A percentile compares a stretch with the other conserved stretches of the same genome.
phyloP scores from a whole-genome alignment of 228 moss, liverwort and hornwort genomes.

The Sphagnum magellanicum region DNA sequence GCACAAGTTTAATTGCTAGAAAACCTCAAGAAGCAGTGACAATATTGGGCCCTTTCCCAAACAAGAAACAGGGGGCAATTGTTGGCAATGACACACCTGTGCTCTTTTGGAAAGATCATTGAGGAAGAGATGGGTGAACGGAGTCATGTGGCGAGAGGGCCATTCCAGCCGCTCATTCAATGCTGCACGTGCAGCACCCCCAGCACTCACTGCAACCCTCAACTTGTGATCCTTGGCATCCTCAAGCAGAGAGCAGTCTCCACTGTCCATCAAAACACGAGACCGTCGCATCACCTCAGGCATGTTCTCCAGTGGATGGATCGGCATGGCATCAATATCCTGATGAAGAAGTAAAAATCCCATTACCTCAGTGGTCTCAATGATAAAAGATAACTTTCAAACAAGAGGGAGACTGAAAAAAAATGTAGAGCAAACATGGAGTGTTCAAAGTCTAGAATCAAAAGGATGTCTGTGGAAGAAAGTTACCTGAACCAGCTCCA shows the following conservation, averaged over 20 bases:
- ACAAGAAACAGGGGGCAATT: too few species aligned
- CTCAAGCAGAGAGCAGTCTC: conserved; percentile 52
- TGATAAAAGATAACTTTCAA: too few species aligned
- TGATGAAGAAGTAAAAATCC: conserved; percentile 11
- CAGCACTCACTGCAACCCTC: conserved; percentile 47
- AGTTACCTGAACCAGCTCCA: conserved; percentile 91
- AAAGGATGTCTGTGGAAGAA: background rate
- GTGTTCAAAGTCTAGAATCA: too few species aligned
- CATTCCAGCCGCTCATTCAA: conserved; percentile 83
- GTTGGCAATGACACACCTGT: conserved; percentile 44
- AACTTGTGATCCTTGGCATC: conserved; percentile 56
- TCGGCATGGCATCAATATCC: conserved; percentile 98
- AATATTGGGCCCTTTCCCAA: too few species aligned
- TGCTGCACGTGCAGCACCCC: conserved; percentile 75
- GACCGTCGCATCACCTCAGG: conserved; percentile 87
- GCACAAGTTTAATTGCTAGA: too few species aligned
- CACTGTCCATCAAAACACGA: conserved; percentile 56
- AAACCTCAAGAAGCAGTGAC: too few species aligned
- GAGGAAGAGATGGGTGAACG: conserved; percentile 63
- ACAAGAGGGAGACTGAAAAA: too few species aligned
- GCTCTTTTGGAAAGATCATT: conserved; percentile 74
- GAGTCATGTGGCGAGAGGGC: conserved; percentile 50
- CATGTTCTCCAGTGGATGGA: conserved; percentile 92
- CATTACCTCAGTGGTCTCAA: too few species aligned
- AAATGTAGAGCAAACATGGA: too few species aligned